phyloP scores from a whole-genome alignment of 2,329 filamentous ascomycete species.

The Aspergillus fijiensis region DNA sequence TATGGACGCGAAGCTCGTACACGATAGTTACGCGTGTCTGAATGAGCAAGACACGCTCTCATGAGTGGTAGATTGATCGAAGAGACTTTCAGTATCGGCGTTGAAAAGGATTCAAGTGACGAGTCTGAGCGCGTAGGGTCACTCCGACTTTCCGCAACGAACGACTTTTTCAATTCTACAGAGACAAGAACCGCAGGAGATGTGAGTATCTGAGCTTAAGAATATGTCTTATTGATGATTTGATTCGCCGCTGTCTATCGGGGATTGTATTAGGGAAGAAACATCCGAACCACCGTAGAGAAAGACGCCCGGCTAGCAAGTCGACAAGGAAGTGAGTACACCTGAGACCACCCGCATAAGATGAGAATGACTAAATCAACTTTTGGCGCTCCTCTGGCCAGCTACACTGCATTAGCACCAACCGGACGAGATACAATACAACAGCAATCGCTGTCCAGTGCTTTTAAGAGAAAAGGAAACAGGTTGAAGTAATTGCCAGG shows the following conservation, averaged over 20 bases:
- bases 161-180: not conserved
- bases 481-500: not conserved
- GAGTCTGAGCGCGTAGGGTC: not conserved
- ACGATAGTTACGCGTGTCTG: too few relatives aligned
- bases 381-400: slow-evolving; percentile 7
- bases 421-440: slow-evolving; percentile 4
- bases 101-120: not conserved
- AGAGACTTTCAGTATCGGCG: not conserved
- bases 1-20: too few relatives aligned
- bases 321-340: not conserved
- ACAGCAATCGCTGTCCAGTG: not conserved
- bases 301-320: too few relatives aligned
- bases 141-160: not conserved
- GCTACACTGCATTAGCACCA: slow-evolving; percentile 8
- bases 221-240: not conserved
- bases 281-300: too few relatives aligned
- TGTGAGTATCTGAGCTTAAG: too few relatives aligned
- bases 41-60: too few relatives aligned
- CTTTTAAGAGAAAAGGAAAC: slow-evolving; percentile 1
- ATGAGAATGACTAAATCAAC: not conserved
- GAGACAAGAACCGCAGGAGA: not conserved
- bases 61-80: not conserved
- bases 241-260: not conserved
- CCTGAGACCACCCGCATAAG: not conserved
- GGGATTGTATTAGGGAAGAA: not conserved